Percentiles rank a stretch among this genome's conserved stretches.
Conservation (phyloP, 1,284 basidiomycete genomes). For the Apiotrichum siamense region DNA sequence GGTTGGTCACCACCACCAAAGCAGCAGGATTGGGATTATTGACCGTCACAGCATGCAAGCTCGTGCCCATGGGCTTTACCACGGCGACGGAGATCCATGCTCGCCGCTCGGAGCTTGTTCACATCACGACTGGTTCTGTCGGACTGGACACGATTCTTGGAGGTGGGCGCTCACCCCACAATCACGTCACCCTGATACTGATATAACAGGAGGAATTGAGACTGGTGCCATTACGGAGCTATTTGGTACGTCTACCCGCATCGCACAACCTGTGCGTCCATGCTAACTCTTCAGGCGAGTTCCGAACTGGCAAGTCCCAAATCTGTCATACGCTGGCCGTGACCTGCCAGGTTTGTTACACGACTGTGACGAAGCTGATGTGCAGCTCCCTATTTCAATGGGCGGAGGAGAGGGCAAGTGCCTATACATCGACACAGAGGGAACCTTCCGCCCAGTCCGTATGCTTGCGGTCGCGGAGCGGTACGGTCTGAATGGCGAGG, state of each 20-base stretch:
- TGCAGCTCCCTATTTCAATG: slow-evolving; percentile 83
- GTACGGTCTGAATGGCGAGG: slow-evolving; percentile 91
- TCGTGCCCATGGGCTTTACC: slow-evolving; percentile 95
- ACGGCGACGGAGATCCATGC: slow-evolving; percentile 97
- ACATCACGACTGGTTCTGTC: slow-evolving; percentile 94
- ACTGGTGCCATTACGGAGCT: slow-evolving; percentile 98
- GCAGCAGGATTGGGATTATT: no score
- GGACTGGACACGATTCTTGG: slow-evolving; percentile 93
- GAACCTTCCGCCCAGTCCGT: slow-evolving; percentile 95
- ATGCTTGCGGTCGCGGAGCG: slow-evolving; percentile 91
- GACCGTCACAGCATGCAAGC: slow-evolving; percentile 69
- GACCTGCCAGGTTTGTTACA: slow-evolving; percentile 67
- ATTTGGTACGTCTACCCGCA: slow-evolving; percentile 57
- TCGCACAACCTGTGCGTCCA: neutral
- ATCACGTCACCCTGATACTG: no score
- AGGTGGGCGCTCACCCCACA: slow-evolving; percentile 55
- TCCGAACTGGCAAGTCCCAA: slow-evolving; percentile 97
- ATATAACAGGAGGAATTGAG: slow-evolving; percentile 75
- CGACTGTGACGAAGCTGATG: neutral
- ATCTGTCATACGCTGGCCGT: slow-evolving; percentile 97
- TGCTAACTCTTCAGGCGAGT: slow-evolving; percentile 55
- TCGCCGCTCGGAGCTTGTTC: slow-evolving; percentile 89
- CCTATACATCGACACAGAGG: slow-evolving; percentile 97
- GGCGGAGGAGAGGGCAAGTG: slow-evolving; percentile 99
- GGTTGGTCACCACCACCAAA: no score